Evolutionary conservation across 495 filamentous ascomycete genomes (phyloP), one percentile per base, ranked within the genome.

Genomic region (Penicillium parvum): DNA sequence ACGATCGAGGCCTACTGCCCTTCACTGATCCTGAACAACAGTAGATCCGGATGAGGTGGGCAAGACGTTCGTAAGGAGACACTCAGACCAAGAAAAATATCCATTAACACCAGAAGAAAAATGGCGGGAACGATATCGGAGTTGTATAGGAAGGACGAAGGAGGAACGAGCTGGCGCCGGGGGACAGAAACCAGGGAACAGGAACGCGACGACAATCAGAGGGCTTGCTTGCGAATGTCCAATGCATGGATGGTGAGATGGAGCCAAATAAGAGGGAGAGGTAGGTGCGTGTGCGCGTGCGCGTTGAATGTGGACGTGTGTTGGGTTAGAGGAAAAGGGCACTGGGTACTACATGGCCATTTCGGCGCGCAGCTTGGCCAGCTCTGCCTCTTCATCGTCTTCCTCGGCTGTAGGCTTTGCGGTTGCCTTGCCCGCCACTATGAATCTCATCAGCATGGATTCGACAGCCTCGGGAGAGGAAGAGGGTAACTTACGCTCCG

Each of bases 341-440:
- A 32, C 19, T 34, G 22, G 11, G 15, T 34, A 25, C 59, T 61
- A 55, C 84, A 96, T 95, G 43, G 90, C 90, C 92, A 98, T 98
- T 69, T 96, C 92, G 28, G 88, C 91, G 65, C 91, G 89, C 54
- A 98, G 64, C 66, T 92, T 96, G 61, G 82, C 79, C 57, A 99
- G 73, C 69, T 99, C 94, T 52, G 83, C 91, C 63, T 96, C 92
- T 58, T 96, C 90, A 79, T 97, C 91, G 61, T 95, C 90, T 63
- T 85, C 81, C 48, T 78, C 72, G 36, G 65, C 81, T 81, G 37
- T 29, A 11, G 28, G 12, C 28, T 30, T 15, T 15, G 28, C 72
- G 68, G 72, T 82, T 84, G 60, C 46, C 46, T 45, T 53, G 51
- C 58, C 40, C 33, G 10, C 44, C 29, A 45, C 48, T 55, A 29